Evolutionary conservation across 2,329 filamentous ascomycete species (phyloP), one percentile per base, ranked within the genome.

Genomic region (Ceratocystis variospora): DNA sequence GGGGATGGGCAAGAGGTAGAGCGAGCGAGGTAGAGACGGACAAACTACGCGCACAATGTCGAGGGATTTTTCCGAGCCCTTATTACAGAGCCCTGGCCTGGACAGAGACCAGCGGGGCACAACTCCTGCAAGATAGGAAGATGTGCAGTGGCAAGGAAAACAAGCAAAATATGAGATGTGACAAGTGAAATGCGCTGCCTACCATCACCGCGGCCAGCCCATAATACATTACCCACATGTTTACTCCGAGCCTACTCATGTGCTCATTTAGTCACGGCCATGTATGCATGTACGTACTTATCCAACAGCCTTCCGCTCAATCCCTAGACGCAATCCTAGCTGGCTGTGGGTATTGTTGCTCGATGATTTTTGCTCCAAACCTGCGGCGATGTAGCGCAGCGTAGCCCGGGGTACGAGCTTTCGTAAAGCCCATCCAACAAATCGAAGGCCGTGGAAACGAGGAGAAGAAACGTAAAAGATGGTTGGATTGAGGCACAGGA

Each of bases 121-220:
- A 3, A 33, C 53, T 57, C 53, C 53, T 57, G 12, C 53, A 31
- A 19, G 53, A 33, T 57, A 57, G 53, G 53, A 57, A 57, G 53
- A 57, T 33, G 53, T 57, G 12, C 41, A 45, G 37, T 31, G 33
- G 25, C 25, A 63, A 63, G 45, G 41, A 8, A 50, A 46, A 48
- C 10, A 19, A 17, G 19, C 41, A 63, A 46, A 63, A 63, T 63
- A 15, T 63, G 61, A 63, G 22, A 63, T 63, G 61, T 63, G 61
- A 63, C 31, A 17, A 5, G 41, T 15, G 37, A 41, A 41, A 41
- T 41, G 37, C 37, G 10, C 37, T 41, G 37, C 37, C 37, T 41
- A 15, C 37, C 3, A 15, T 41, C 37, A 28, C 17, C 19, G 28
- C 22, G 28, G 37, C 22, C 53, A 22, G 53, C 15, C 53, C 25